Evolutionary conservation across 768 basidiomycete species (phyloP).

Genomic region (Cystofilobasidium macerans): DNA sequence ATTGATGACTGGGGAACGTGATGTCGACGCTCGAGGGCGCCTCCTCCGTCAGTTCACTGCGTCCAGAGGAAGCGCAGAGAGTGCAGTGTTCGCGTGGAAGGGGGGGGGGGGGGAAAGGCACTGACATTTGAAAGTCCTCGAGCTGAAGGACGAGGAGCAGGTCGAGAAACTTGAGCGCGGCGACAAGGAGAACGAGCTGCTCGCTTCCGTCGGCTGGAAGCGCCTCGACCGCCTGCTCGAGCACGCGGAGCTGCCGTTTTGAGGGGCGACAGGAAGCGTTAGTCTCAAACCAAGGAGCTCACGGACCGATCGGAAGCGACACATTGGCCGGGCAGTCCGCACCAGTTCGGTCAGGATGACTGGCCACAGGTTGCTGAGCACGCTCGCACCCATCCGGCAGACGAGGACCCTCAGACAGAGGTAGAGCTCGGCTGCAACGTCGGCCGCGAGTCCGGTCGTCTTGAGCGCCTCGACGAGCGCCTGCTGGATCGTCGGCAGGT

Average conservation of each 20-base stretch:
- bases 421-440: slow-evolving; percentile 81
- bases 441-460: slow-evolving; percentile 58
- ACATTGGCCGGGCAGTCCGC: slow-evolving; percentile 29
- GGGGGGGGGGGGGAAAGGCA: not conserved
- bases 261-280: not conserved
- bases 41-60: not conserved
- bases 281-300: not conserved
- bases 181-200: slow-evolving; percentile 65
- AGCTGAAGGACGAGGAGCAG: slow-evolving; percentile 84
- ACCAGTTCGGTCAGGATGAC: slow-evolving; percentile 86
- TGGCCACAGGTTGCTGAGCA: slow-evolving; percentile 92
- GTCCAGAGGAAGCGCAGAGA: not conserved
- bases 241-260: slow-evolving; percentile 63
- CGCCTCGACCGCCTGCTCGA: slow-evolving; percentile 64
- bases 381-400: slow-evolving; percentile 80
- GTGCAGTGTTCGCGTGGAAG: not conserved
- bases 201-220: slow-evolving; percentile 74
- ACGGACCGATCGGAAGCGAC: not conserved
- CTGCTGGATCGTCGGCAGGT: slow-evolving; percentile 89
- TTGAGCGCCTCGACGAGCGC: slow-evolving; percentile 86
- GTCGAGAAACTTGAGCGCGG: slow-evolving; percentile 90
- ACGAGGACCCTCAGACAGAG: slow-evolving; percentile 82
- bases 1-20: slow-evolving; percentile 65
- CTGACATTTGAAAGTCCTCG: slow-evolving; percentile 92
- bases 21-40: no score